Evolutionary conservation across 768 basidiomycete genomes (phyloP), one percentile per base, ranked within the genome.

Genomic region (Calocera cornea): DNA sequence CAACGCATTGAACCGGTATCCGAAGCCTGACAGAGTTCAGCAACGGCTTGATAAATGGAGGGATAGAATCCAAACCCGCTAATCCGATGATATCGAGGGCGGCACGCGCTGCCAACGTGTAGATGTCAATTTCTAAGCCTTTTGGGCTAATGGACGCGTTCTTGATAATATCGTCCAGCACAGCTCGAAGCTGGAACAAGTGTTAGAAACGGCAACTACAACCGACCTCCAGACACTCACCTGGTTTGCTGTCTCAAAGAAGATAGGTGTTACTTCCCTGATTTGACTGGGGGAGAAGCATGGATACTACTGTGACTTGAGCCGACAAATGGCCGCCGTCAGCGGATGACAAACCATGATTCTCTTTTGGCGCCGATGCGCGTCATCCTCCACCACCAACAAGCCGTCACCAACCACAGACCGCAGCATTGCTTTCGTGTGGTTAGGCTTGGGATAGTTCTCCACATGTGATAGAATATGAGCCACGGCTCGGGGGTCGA

Each of bases 91-190:
- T 60, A 24, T 60, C 54, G 2, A 60, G 54, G 2, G 54, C 2
- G 2, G 54, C 54, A 16, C 54, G 54, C 8, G 14, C 54, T 7
- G 24, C 31, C 10, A 12, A 60, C 14, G 2, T 29, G 41, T 7
- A 77, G 1, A 86, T 82, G 36, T 93, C 86, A 34, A 90, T 71
- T 50, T 73, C 72, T n/a, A n/a, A n/a, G n/a, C n/a, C n/a, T n/a
- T n/a, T n/a, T n/a, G n/a, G n/a, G n/a, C 50, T 67, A 71, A 8
- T 73, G 49, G 1, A 10, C 66, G 1, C 19, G 63, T 22, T 54
- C 41, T 64, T 54, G 66, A 73, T 72, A 67, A 73, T 72, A 66
- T 68, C 70, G 10, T 72, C 69, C 78, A 76, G 84, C 22, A 79
- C 76, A 70, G 84, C 81, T 17, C 80, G 80, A 34, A 86, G 74